phyloP scores from a whole-genome alignment of 495 filamentous ascomycete genomes.

The Staphylotrichum tortipilum region DNA sequence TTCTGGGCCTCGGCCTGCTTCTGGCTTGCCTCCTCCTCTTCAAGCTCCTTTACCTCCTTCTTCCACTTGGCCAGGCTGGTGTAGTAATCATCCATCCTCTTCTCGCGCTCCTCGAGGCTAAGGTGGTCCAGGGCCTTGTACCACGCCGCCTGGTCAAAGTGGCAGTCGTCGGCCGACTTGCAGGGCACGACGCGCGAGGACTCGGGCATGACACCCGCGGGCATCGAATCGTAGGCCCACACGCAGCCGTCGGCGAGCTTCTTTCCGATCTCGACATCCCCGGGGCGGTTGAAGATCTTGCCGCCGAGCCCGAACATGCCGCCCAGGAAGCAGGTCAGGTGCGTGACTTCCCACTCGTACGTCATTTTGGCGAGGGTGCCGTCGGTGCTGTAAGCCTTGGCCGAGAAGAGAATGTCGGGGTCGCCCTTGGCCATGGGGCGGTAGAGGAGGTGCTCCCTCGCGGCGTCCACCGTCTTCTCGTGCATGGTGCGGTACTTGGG shows the following conservation, averaged over 20 bases:
- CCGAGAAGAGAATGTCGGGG: conserved; percentile 68
- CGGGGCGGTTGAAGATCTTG: conserved; percentile 70
- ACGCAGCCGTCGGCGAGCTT: conserved; percentile 88
- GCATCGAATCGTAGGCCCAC: conserved; percentile 79
- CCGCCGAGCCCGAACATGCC: conserved; percentile 91
- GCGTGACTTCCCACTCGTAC: conserved; percentile 55
- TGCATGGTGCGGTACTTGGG: conserved; percentile 81
- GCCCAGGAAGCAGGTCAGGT: conserved; percentile 84
- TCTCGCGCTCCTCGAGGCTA: conserved; percentile 23
- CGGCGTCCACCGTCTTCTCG: conserved; percentile 56
- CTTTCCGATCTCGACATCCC: conserved; percentile 71
- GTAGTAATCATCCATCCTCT: conserved; percentile 34
- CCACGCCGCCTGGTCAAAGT: conserved; percentile 68
- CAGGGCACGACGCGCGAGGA: conserved; percentile 58
- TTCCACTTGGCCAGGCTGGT: conserved; percentile 27
- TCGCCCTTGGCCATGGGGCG: conserved; percentile 72
- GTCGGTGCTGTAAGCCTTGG: conserved; percentile 35
- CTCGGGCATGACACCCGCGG: conserved; percentile 89
- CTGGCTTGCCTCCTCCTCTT: conserved; percentile 10
- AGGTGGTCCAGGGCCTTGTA: conserved; percentile 53
- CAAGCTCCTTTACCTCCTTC: conserved; percentile 15
- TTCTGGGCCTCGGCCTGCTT: conserved; percentile 4
- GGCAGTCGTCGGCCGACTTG: conserved; percentile 53
- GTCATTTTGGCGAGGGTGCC: conserved; percentile 30
- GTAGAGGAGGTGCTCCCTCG: conserved; percentile 71